phyloP scores from a whole-genome alignment of 345 rosid genomes.

The Sonneratia caseolaris region DNA sequence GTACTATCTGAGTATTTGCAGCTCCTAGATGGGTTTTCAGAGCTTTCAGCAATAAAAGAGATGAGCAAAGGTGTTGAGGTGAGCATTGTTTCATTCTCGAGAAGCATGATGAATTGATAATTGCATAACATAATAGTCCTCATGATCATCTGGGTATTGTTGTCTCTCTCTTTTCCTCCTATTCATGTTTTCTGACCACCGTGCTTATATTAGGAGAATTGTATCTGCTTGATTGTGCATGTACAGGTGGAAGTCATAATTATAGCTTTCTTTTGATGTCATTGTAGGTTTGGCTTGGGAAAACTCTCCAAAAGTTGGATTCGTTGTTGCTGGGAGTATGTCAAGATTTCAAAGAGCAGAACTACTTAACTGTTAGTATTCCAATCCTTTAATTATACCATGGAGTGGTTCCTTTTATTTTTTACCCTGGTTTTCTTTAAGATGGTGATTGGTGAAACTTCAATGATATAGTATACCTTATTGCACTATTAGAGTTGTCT shows the following conservation, averaged over 20 bases:
- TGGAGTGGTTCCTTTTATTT: not conserved
- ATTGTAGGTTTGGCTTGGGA: constrained; percentile 89
- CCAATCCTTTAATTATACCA: constrained; percentile 4
- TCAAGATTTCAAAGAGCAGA: constrained; percentile 83
- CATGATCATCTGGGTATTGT: not conserved
- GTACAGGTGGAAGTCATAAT: constrained; percentile 7
- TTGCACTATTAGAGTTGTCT: not conserved
- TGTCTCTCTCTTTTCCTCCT: not conserved
- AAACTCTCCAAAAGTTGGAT: constrained; percentile 92
- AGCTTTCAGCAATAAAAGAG: constrained; percentile 80
- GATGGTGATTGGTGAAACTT: not conserved
- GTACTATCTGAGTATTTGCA: constrained; percentile 94
- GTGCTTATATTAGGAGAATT: not conserved
- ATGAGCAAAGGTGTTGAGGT: constrained; percentile 99
- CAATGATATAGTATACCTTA: not conserved
- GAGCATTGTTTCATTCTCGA: constrained; percentile 13
- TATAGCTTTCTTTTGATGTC: constrained; percentile 7
- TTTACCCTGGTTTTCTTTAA: not conserved
- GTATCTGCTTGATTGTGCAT: not conserved
- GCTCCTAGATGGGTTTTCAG: constrained; percentile 77
- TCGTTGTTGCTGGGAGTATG: constrained; percentile 88
- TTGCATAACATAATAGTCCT: not conserved
- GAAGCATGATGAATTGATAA: not conserved
- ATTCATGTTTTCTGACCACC: not conserved
- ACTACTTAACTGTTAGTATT: constrained; percentile 71